Evolutionary conservation across 1,284 basidiomycete species (phyloP).

Genomic region (Malassezia sympodialis): DNA sequence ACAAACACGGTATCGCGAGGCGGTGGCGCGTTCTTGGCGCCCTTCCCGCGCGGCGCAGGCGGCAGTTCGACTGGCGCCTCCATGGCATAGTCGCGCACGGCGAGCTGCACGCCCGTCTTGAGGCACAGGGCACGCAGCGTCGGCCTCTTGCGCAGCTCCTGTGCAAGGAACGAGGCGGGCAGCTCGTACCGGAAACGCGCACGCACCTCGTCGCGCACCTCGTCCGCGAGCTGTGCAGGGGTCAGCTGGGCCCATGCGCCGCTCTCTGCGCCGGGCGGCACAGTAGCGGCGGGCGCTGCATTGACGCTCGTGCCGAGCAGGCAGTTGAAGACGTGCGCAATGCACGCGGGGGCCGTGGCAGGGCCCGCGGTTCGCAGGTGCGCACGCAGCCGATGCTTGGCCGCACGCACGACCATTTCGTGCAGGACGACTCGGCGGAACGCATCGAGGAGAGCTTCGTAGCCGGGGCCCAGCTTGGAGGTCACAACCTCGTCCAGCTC

Average conservation of each 20-base stretch:
- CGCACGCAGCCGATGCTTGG: conserved; percentile 53
- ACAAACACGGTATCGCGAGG: conserved; percentile 50
- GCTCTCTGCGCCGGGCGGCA: conserved; percentile 21
- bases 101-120: conserved; percentile 54
- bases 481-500: conserved; percentile 35
- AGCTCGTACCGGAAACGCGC: conserved; percentile 53
- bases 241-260: conserved; percentile 51
- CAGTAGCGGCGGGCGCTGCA: conserved; percentile 49
- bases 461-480: conserved; percentile 36
- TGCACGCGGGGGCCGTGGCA: conserved; percentile 25
- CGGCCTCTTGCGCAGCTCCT: conserved; percentile 49
- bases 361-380: conserved; percentile 34
- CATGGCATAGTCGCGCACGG: conserved; percentile 52
- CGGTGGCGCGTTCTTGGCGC: conserved; percentile 19
- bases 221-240: conserved; percentile 50
- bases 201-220: conserved; percentile 50
- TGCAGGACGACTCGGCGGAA: conserved; percentile 50
- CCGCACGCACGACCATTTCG: conserved; percentile 55
- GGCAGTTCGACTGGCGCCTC: conserved; percentile 20
- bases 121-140: conserved; percentile 53
- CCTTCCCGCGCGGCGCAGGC: conserved; percentile 12
- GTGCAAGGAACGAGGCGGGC: conserved; percentile 47
- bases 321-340: conserved; percentile 57
- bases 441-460: conserved; percentile 36
- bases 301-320: conserved; percentile 52